Evolutionary conservation across 1,284 basidiomycete genomes (phyloP), one percentile per base, ranked within the genome.

Genomic region (Heterobasidion irregulare): DNA sequence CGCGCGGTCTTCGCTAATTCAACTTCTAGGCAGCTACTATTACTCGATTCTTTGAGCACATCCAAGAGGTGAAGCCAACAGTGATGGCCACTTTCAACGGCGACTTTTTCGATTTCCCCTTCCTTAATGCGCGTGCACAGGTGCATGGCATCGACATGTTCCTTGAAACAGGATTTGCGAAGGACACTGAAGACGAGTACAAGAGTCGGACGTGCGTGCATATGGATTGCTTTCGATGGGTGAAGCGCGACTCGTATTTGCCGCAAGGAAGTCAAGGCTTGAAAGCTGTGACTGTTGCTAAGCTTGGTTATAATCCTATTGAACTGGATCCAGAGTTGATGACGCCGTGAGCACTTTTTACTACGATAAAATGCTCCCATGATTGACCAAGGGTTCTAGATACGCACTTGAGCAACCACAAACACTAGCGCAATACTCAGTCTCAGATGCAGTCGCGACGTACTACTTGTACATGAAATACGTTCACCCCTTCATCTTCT

Each of bases 381-480:
- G 26, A 6, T 44, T 55, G 13, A 53, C 26, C 26, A 33, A 46
- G 2, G 44, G 12, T 35, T 41, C 52, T 60, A 95, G 94, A 43
- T 99, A 99, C 70, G 97, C 97, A 0, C 79, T 93, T 66, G 97
- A 99, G 66, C 94, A 97, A 64, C 97, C 97, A 0, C 95, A 99
- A 68, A 75, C 86, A 1, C 83, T 99, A 10, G 96, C 97, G 0
- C 92, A 96, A 66, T 99, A 99, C 72, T 99, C 97, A 63, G 97
- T 99, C 33, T 99, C 97, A 68, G 97, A 99, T 78, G 97, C 97
- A 1, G 97, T 99, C 5, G 97, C 97, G 19, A 99, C 97, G 1
- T 99, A 99, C 70, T 99, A 99, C 70, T 81, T 99, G 49, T 99
- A 99, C 76, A 99, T 99, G 97, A 99, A 99, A 92, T 99, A 99